Conservation (phyloP, 1,284 basidiomycete species). For the Waitea zeae region DNA sequence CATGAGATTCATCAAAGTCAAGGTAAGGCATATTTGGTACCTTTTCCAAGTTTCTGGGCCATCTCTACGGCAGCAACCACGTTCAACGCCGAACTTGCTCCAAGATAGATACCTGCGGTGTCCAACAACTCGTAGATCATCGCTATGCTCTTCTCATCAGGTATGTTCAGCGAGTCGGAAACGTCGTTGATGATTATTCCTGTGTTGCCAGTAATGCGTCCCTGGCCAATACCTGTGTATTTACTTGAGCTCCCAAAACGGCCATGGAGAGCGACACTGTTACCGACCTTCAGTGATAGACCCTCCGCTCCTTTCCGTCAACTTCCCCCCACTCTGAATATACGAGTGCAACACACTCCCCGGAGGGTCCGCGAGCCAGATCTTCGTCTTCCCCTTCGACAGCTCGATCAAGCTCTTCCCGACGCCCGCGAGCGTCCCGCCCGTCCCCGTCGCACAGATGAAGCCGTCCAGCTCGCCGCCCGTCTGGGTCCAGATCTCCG, state of each 20-base stretch:
- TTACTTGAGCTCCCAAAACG: no score
- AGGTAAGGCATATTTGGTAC: constrained; percentile 21
- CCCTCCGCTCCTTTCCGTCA: constrained; percentile 69
- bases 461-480: constrained; percentile 75
- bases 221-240: constrained; percentile 84
- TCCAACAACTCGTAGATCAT: constrained; percentile 93
- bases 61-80: constrained; percentile 88
- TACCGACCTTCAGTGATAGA: constrained; percentile 95
- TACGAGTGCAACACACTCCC: constrained; percentile 87
- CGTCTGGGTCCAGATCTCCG: constrained; percentile 94
- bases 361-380: constrained; percentile 94
- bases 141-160: constrained; percentile 80
- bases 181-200: constrained; percentile 70
- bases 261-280: no score
- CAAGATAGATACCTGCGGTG: constrained; percentile 88
- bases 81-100: constrained; percentile 92
- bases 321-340: constrained; percentile 65
- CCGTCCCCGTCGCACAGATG: constrained; percentile 88
- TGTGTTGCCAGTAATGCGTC: constrained; percentile 91
- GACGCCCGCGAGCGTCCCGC: constrained; percentile 86
- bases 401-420: constrained; percentile 79
- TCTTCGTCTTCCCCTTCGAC: constrained; percentile 66
- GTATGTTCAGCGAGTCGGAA: constrained; percentile 71
- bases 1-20: background rate
- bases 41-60: constrained; percentile 71